Percentiles rank a stretch among this genome's conserved stretches.
These are phyloP conservation scores for Ophidiomyces ophidiicola DNA, from an alignment of 2,329 filamentous ascomycete species.

Conservation along the genomic window DNA sequence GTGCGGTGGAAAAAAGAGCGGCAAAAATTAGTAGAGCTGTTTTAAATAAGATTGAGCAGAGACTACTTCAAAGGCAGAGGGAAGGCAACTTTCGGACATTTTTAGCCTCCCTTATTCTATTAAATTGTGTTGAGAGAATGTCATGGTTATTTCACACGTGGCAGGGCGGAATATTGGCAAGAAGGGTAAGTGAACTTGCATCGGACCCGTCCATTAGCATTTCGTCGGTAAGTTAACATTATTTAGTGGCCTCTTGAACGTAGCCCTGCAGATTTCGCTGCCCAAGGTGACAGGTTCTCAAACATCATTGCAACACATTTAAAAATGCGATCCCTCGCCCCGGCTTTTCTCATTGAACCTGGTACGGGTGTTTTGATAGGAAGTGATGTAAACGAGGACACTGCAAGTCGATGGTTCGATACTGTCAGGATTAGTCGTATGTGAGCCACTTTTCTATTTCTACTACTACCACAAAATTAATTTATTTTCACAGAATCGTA, in stretches of 20 bases:
- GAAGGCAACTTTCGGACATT: constrained; percentile 48
- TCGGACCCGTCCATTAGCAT: not conserved
- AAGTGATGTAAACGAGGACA: constrained; percentile 29
- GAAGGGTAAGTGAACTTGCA: not conserved
- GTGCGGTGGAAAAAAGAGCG: constrained; percentile 44
- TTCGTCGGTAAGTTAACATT: not conserved
- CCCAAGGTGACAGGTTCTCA: constrained; percentile 47
- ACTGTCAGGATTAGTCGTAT: constrained; percentile 31
- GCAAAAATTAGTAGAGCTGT: constrained; percentile 41
- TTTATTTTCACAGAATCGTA: constrained; percentile 23
- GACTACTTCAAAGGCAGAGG: constrained; percentile 47
- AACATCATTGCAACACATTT: constrained; percentile 47
- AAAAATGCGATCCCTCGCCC: constrained; percentile 43
- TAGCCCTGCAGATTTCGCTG: constrained; percentile 40
- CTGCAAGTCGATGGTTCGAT: constrained; percentile 32
- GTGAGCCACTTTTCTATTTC: constrained; percentile 13
- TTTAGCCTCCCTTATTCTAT: constrained; percentile 45
- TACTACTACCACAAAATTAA: not conserved
- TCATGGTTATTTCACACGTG: constrained; percentile 46
- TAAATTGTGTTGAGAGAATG: constrained; percentile 49
- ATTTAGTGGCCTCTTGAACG: constrained; percentile 44
- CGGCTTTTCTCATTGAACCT: constrained; percentile 28
- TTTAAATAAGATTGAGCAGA: constrained; percentile 49
- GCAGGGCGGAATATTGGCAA: constrained; percentile 32
- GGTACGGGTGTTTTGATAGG: constrained; percentile 31